These are phyloP conservation scores for Chlorokybus atmophyticus DNA, from an alignment of 139 green algal species.

Conservation along the genomic window DNA sequence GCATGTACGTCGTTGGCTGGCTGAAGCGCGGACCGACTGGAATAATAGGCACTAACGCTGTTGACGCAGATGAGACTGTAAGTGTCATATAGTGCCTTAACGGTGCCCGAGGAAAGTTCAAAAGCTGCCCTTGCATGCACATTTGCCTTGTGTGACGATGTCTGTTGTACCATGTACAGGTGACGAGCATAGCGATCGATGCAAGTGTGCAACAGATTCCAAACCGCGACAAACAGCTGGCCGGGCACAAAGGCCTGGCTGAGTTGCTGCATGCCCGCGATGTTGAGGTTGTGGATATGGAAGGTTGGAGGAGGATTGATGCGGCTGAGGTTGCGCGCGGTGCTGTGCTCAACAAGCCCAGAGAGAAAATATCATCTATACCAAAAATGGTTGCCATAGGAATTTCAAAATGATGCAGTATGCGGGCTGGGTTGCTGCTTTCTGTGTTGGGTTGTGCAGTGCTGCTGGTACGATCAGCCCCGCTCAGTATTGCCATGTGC, in stretches of 20 bases:
- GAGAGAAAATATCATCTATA: slow-evolving; percentile 30
- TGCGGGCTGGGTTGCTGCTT: too few species aligned
- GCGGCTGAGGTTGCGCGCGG: slow-evolving; percentile 12
- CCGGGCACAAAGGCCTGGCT: background rate
- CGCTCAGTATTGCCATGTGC: too few species aligned
- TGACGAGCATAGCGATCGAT: slow-evolving; percentile 13
- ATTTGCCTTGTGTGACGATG: background rate
- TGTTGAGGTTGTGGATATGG: slow-evolving; percentile 3
- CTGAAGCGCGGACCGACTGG: slow-evolving; percentile 32
- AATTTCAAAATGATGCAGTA: too few species aligned
- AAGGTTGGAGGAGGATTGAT: slow-evolving; percentile 16
- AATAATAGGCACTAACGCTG: slow-evolving; percentile 39
- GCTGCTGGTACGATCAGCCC: too few species aligned
- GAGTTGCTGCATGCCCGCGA: slow-evolving; percentile 4
- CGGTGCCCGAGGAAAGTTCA: background rate
- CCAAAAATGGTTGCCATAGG: too few species aligned
- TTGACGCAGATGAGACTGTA: slow-evolving; percentile 33
- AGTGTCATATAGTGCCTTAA: background rate
- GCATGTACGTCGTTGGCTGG: slow-evolving; percentile 36
- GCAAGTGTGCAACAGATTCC: background rate
- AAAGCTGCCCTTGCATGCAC: background rate
- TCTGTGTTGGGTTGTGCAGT: too few species aligned
- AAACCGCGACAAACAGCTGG: background rate
- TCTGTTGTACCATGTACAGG: slow-evolving; percentile 5
- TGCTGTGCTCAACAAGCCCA: slow-evolving; percentile 12